Percentiles rank a stretch among this genome's conserved stretches.
These are phyloP conservation scores for Stephanocyclus meneghinianus DNA, from an alignment of 352 stramenopile species.

Conservation along the genomic window DNA sequence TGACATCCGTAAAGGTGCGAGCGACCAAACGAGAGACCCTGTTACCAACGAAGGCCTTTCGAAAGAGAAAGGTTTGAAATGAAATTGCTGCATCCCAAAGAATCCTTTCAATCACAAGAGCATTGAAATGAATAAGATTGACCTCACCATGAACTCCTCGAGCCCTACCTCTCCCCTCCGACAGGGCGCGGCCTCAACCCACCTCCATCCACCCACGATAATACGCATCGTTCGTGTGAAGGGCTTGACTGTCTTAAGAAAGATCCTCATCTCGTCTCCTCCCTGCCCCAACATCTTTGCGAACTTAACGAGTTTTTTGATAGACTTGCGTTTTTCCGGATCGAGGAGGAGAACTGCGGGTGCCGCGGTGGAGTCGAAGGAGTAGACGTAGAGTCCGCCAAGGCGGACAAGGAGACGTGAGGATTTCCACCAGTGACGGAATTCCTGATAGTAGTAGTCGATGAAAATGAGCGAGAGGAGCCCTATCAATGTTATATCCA, in stretches of 20 bases:
- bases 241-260: conserved; percentile 67
- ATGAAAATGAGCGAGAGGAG: too few relatives aligned
- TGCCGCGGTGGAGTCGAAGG: conserved; percentile 35
- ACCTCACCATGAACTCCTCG: conserved; percentile 58
- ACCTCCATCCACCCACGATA: conserved; percentile 57
- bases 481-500: too few relatives aligned
- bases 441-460: conserved; percentile 32
- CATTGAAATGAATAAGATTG: not conserved
- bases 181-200: conserved; percentile 60
- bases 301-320: conserved; percentile 61
- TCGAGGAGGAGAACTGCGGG: conserved; percentile 45
- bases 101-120: not conserved
- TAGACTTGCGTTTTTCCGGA: conserved; percentile 49
- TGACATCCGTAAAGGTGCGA: conserved; percentile 36
- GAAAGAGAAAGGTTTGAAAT: not conserved
- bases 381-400: conserved; percentile 58
- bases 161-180: conserved; percentile 60
- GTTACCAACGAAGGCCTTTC: conserved; percentile 74
- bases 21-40: conserved; percentile 58
- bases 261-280: conserved; percentile 49
- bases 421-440: conserved; percentile 81
- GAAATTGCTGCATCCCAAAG: not conserved
- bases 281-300: conserved; percentile 67
- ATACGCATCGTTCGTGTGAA: conserved; percentile 72
- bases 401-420: conserved; percentile 67